A percentile compares a stretch with the other conserved stretches of the same genome.
These are phyloP conservation scores for Cinchona pubescens DNA, from an alignment of 257 asterid species.

Conservation along the genomic window DNA sequence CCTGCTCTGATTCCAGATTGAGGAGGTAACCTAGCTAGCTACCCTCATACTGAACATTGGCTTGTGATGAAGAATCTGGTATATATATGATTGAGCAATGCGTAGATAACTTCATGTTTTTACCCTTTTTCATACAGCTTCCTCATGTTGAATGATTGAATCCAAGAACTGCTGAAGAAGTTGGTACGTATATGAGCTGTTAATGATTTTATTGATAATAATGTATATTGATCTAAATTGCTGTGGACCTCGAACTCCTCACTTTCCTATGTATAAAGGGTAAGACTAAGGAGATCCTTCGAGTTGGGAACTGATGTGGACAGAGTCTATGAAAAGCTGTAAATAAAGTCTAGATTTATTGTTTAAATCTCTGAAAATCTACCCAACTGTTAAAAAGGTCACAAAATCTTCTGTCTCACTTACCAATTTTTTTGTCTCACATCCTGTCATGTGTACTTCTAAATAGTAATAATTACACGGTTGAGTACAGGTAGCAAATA, in stretches of 20 bases:
- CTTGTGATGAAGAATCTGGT: not conserved
- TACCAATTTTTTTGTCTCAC: no score
- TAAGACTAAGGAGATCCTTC: not conserved
- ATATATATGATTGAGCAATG: no score
- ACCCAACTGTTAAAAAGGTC: not conserved
- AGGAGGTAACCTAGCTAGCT: no score
- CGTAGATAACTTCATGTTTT: not conserved
- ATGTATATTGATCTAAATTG: not conserved
- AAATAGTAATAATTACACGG: no score
- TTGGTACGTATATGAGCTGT: conserved; percentile 1
- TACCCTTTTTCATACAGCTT: not conserved
- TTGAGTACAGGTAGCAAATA: no score
- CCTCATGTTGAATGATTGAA: not conserved
- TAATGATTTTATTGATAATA: not conserved
- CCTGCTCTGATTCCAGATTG: no score
- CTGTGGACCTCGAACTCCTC: not conserved
- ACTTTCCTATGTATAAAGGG: not conserved
- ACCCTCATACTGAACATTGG: no score
- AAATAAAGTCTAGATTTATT: not conserved
- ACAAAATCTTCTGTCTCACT: no score
- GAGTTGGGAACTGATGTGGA: not conserved
- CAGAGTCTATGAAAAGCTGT: not conserved
- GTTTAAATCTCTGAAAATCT: not conserved
- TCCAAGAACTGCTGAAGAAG: not conserved
- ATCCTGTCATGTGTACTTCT: no score